Evolutionary conservation across 2,329 filamentous ascomycete genomes (phyloP).

Genomic region (Phyllosticta citribraziliensis): DNA sequence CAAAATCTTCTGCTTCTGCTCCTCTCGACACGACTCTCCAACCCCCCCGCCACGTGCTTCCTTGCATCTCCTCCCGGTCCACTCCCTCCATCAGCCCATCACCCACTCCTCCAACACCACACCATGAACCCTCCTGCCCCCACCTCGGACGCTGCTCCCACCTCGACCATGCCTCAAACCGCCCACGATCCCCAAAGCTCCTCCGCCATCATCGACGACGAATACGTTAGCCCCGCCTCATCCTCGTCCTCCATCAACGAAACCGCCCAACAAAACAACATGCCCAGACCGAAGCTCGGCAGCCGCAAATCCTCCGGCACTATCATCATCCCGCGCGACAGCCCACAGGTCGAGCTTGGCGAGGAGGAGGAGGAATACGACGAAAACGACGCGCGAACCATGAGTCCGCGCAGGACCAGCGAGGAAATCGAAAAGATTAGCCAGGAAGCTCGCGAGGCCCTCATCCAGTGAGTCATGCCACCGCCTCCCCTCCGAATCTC

Average conservation of each 20-base stretch:
- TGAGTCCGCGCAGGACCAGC: slow-evolving; percentile 86
- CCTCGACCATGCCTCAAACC: slow-evolving; percentile 2
- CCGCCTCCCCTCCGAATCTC: background rate
- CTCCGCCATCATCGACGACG: slow-evolving; percentile 10
- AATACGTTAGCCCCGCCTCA: slow-evolving; percentile 9
- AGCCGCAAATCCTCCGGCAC: slow-evolving; percentile 73
- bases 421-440: slow-evolving; percentile 84
- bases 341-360: slow-evolving; percentile 59
- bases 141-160: slow-evolving; percentile 3
- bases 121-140: slow-evolving; percentile 8
- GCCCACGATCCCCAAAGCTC: slow-evolving; percentile 7
- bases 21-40: background rate
- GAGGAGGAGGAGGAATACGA: slow-evolving; percentile 69
- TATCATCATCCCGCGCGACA: slow-evolving; percentile 71
- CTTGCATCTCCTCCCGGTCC: slow-evolving; percentile 7
- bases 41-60: slow-evolving; percentile 6
- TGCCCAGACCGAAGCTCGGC: slow-evolving; percentile 53
- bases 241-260: slow-evolving; percentile 11
- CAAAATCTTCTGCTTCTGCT: background rate
- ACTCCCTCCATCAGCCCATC: background rate
- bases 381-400: slow-evolving; percentile 79
- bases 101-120: background rate
- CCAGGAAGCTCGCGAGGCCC: slow-evolving; percentile 60
- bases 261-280: slow-evolving; percentile 3
- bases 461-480: slow-evolving; percentile 46